Evolutionary conservation across 257 asterid genomes (phyloP).

Genomic region (Ballota nigra): DNA sequence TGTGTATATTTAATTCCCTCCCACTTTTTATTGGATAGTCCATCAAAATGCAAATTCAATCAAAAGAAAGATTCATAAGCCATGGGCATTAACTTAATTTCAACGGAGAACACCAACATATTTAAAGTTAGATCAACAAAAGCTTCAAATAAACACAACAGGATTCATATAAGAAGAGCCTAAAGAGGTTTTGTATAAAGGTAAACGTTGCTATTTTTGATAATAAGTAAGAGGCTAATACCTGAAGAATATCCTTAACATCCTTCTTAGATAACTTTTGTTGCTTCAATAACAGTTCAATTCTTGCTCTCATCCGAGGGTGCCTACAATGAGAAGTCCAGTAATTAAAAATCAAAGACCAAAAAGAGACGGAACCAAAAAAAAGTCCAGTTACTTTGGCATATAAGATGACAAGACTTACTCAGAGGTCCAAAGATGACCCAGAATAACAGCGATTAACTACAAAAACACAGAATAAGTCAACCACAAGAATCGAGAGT

Average conservation of each 20-base stretch:
- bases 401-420: slow-evolving; percentile 41
- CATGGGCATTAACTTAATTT: background rate
- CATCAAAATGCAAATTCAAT: background rate
- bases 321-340: slow-evolving; percentile 47
- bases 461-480: slow-evolving; percentile 38
- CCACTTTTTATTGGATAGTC: background rate
- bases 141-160: slow-evolving; percentile 1
- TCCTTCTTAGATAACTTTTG: slow-evolving; percentile 81
- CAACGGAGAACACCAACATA: background rate
- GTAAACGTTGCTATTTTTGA: slow-evolving; percentile 15
- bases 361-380: slow-evolving; percentile 11
- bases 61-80: background rate
- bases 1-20: background rate
- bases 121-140: background rate
- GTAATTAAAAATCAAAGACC: slow-evolving; percentile 3
- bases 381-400: background rate
- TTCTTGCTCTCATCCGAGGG: slow-evolving; percentile 79
- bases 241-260: slow-evolving; percentile 86
- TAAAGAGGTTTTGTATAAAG: background rate
- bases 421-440: slow-evolving; percentile 99
- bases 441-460: slow-evolving; percentile 87
- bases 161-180: slow-evolving; percentile 5
- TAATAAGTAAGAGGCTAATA: slow-evolving; percentile 31
- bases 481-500: slow-evolving; percentile 1
- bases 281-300: slow-evolving; percentile 82